Evolutionary conservation across 352 stramenopile genomes (phyloP).

Genomic region (Globisporangium camurandrum): DNA sequence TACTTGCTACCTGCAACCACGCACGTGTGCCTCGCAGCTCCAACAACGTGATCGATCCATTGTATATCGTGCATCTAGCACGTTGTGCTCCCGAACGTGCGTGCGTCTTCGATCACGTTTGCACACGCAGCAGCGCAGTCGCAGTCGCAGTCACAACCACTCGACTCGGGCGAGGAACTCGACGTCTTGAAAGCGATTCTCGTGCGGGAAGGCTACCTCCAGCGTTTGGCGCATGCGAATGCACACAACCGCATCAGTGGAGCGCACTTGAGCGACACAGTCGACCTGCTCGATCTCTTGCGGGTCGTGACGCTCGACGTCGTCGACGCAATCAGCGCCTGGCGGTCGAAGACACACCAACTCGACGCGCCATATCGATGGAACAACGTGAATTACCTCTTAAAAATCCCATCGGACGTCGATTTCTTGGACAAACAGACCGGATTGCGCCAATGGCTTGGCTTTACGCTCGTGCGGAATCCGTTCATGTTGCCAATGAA

Average conservation of each 20-base stretch:
- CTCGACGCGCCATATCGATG: constrained; percentile 55
- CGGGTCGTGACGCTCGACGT: constrained; percentile 83
- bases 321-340: constrained; percentile 74
- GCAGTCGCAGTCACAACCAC: too few relatives aligned
- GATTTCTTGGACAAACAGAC: constrained; percentile 84
- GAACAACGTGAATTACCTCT: constrained; percentile 90
- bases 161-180: constrained; percentile 70
- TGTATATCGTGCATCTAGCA: not conserved
- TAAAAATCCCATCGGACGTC: constrained; percentile 86
- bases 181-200: constrained; percentile 88
- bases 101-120: constrained; percentile 19
- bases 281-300: constrained; percentile 84
- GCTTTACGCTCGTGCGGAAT: constrained; percentile 80
- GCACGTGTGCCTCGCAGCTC: too few relatives aligned
- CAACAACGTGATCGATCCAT: not conserved
- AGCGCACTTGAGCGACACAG: constrained; percentile 51
- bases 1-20: not conserved
- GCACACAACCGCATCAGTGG: constrained; percentile 31
- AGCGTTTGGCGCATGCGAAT: constrained; percentile 53
- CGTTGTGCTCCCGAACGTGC: not conserved
- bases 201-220: constrained; percentile 83
- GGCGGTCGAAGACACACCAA: constrained; percentile 41
- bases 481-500: constrained; percentile 85
- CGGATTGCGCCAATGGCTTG: constrained; percentile 74
- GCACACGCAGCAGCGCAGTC: constrained; percentile 14